Base-by-base conservation (phyloP, 1,284 basidiomycete genomes). In the Marasmius sp. region DNA sequence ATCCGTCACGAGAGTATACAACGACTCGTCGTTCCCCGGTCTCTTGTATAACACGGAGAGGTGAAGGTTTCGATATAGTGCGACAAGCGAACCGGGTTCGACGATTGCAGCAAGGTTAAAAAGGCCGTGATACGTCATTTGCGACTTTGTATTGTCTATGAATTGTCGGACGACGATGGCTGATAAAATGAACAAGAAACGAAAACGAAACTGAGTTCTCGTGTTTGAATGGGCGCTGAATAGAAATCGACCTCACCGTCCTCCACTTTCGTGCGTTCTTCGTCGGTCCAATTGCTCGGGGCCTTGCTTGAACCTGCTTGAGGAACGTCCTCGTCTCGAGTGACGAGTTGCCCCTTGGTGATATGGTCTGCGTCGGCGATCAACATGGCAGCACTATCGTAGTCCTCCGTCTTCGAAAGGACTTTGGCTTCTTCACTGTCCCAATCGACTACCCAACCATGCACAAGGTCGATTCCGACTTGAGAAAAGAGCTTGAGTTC, bases 371-470 rank as follows among this genome's bases (percentile, higher is more conserved):
- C 93, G 53, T 88, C 89, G 0, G 88, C 93, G 55, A 95, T 87
- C 20, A 88, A 73, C 57, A 85, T 87, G 0, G 91, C 85, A 0
- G 91, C 88, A 16, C 74, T 83, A 68, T 92, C 89, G 60, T 92
- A 92, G 71, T 92, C 89, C 51, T 77, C 77, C 12, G 79, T 77
- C 38, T 75, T 78, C 34, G 77, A 71, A 55, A 95, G 72, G 0
- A 85, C 84, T 1, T 71, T 68, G 27, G 84, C 85, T 68, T 92
- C 90, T 0, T 78, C 72, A 55, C 86, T 86, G 0, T 82, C 80
- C 0, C 89, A 88, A 68, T 97, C 93, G 8, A 90, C 90, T n/a
- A 97, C 81, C 95, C 95, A 97, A 0, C 95, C 95, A 66, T 97
- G 94, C 0, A 95, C 86, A 53, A 97, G 86, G 12, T 85, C 79